These are phyloP conservation scores for Aspergillus terreus DNA, from an alignment of 2,329 filamentous ascomycete genomes.

Conservation along the genomic window DNA sequence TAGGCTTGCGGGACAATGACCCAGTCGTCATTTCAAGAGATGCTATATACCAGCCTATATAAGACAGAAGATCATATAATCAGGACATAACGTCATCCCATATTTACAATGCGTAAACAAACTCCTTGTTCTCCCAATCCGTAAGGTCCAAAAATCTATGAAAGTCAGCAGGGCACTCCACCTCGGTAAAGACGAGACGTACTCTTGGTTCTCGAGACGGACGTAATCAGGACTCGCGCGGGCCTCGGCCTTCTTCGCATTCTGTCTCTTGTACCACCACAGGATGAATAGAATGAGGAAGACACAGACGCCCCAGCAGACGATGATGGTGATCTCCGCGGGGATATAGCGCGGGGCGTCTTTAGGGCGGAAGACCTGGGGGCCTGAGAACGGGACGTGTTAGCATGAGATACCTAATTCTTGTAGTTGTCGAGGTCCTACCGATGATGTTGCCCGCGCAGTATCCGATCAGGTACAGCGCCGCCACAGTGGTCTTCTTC, in stretches of 20 bases:
- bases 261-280: conserved; percentile 58
- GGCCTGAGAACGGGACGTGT: conserved; percentile 29
- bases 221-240: conserved; percentile 54
- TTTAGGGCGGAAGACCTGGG: conserved; percentile 54
- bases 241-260: conserved; percentile 54
- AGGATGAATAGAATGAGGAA: conserved; percentile 59
- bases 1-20: too few species aligned
- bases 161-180: conserved; percentile 1
- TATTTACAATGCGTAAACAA: conserved; percentile 51
- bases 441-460: conserved; percentile 57
- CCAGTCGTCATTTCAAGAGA: too few species aligned
- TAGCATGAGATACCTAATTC: too few species aligned
- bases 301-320: conserved; percentile 54
- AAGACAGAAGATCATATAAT: too few species aligned
- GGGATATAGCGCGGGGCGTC: conserved; percentile 60
- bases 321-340: conserved; percentile 61
- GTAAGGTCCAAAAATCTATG: conserved; percentile 58
- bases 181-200: conserved; percentile 18
- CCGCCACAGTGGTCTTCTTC: conserved; percentile 52
- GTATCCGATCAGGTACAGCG: conserved; percentile 46
- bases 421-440: conserved; percentile 14
- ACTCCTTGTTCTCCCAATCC: conserved; percentile 63
- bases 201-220: conserved; percentile 65
- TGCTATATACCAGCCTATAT: too few species aligned
- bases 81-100: background rate